Base-by-base conservation (phyloP, 2,329 filamentous ascomycete genomes). In the Amauroascus verrucosus region DNA sequence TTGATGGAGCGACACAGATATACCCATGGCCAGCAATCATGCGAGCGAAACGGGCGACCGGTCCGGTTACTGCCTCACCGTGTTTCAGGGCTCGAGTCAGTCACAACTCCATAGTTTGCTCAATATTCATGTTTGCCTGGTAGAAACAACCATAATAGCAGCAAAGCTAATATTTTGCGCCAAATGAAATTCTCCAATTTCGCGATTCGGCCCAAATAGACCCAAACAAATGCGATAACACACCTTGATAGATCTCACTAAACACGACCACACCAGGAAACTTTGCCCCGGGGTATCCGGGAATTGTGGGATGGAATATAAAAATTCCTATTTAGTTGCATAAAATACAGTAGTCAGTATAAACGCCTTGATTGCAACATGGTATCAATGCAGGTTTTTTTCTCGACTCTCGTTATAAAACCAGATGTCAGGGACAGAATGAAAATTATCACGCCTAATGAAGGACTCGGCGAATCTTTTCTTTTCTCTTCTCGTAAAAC, bases 191-290 rank as follows among this genome's bases (percentile, higher is more conserved):
- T n/a, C n/a, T n/a, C n/a, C n/a, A n/a, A n/a, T n/a, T n/a, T 9
- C 26, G 4, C 4, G 9, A 30, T 30, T 9, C 26, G 5, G 5
- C 26, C 26, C 26, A 30, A 30, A 30, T 5, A 30, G 9, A 9
- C 9, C 26, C 5, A 4, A 9, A 30, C 26, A 30, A 9, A 3
- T 41, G 5, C 11, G 1, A 22, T 13, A n/a, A 56, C 64, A 54
- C 69, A 89, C 88, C 89, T 82, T 96, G 90, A 66, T 96, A 96
- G 63, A 96, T 96, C 72, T 96, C 90, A 62, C 85, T 90, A 67
- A 95, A 96, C 54, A 96, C 77, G 13, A 87, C 85, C 4, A 96
- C 86, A 18, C 86, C 89, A 0, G 89, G 89, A 64, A 95, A 95
- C 64, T 82, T 89, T 70, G 90, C 90, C 60, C 93, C 83, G 26